These are phyloP conservation scores for Pyrenophora seminiperda DNA, from an alignment of 2,329 filamentous ascomycete species.

Conservation along the genomic window DNA sequence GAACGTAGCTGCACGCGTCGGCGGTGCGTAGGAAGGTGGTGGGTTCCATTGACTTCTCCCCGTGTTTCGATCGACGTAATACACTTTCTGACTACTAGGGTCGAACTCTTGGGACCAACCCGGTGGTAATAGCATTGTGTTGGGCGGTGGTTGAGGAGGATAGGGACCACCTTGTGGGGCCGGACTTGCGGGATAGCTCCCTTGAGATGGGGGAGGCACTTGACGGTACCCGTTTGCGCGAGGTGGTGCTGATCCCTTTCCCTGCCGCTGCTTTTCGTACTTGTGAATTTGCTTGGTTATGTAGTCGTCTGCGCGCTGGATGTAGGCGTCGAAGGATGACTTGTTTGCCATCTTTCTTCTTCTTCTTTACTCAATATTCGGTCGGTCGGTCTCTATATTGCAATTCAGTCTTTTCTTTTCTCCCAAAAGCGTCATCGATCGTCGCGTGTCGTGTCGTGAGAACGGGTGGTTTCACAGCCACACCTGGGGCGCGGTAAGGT, in stretches of 20 bases:
- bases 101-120: conserved; percentile 70
- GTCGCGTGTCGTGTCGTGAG: background rate
- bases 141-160: conserved; percentile 24
- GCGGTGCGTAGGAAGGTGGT: conserved; percentile 23
- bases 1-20: conserved; percentile 1
- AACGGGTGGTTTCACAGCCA: conserved; percentile 13
- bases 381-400: background rate
- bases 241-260: conserved; percentile 9
- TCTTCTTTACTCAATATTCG: background rate
- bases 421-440: background rate
- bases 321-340: conserved; percentile 21
- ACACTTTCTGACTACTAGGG: conserved; percentile 63
- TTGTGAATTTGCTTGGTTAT: conserved; percentile 26
- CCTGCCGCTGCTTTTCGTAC: conserved; percentile 22
- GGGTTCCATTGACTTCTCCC: conserved; percentile 67
- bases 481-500: background rate
- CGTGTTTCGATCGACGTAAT: conserved; percentile 65
- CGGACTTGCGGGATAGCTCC: conserved; percentile 7
- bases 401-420: background rate
- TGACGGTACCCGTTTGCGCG: conserved; percentile 14
- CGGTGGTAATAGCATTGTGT: conserved; percentile 45
- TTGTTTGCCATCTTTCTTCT: conserved; percentile 5
- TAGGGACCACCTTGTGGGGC: conserved; percentile 14
- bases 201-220: conserved; percentile 11
- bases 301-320: conserved; percentile 24